These are phyloP conservation scores for Sclerotinia trifoliorum DNA, from an alignment of 2,329 filamentous ascomycete species.

Conservation along the genomic window DNA sequence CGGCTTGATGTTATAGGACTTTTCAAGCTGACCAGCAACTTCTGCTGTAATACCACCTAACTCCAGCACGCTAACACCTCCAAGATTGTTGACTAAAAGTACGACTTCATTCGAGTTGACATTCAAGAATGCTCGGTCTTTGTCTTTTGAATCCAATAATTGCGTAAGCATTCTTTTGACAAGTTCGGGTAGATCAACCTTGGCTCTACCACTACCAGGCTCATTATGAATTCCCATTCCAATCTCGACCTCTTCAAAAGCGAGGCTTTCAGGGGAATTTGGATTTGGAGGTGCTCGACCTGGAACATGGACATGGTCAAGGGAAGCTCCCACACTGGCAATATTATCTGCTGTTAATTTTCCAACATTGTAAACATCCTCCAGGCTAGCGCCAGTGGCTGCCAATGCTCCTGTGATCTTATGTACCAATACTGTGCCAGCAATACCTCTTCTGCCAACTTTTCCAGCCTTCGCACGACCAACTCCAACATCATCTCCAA, in stretches of 20 bases:
- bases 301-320: conserved; percentile 92
- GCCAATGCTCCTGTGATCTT: conserved; percentile 87
- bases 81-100: conserved; percentile 67
- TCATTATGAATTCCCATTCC: conserved; percentile 75
- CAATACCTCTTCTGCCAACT: conserved; percentile 86
- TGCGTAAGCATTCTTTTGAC: conserved; percentile 64
- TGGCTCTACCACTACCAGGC: conserved; percentile 52
- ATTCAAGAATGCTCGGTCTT: conserved; percentile 61
- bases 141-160: conserved; percentile 59
- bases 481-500: conserved; percentile 90
- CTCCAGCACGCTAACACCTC: conserved; percentile 66
- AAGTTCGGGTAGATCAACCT: conserved; percentile 49
- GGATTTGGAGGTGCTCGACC: conserved; percentile 60
- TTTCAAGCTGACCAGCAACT: conserved; percentile 59
- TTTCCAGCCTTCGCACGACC: conserved; percentile 81
- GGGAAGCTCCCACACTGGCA: conserved; percentile 79
- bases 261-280: conserved; percentile 56
- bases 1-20: conserved; percentile 58
- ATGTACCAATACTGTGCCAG: conserved; percentile 85
- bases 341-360: conserved; percentile 71
- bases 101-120: conserved; percentile 61
- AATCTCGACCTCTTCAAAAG: conserved; percentile 57
- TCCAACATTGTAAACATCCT: conserved; percentile 71
- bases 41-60: conserved; percentile 67
- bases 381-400: conserved; percentile 63